phyloP scores from a whole-genome alignment of 2,329 filamentous ascomycete genomes.

The Aspergillus aculeatus region DNA sequence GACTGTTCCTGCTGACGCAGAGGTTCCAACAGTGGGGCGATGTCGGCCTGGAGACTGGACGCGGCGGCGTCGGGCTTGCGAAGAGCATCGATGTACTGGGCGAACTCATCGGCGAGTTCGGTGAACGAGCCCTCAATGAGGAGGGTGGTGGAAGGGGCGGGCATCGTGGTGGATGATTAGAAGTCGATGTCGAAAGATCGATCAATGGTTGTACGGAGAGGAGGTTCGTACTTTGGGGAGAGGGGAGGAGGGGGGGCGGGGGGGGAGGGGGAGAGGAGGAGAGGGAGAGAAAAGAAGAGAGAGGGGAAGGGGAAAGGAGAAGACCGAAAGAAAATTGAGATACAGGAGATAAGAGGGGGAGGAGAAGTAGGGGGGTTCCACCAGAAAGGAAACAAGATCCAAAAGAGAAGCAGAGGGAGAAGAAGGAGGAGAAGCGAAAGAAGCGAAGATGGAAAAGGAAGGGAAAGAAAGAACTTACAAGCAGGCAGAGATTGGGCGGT shows the following conservation, averaged over 20 bases:
- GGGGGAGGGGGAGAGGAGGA: constrained; percentile 14
- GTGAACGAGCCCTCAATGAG: constrained; percentile 88
- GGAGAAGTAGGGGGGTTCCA: background rate
- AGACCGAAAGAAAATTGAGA: constrained; percentile 2
- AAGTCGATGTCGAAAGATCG: background rate
- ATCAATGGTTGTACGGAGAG: background rate
- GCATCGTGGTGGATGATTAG: constrained; percentile 45
- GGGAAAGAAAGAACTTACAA: background rate
- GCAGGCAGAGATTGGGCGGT: constrained; percentile 30
- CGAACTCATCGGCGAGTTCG: constrained; percentile 91
- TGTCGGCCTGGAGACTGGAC: constrained; percentile 55
- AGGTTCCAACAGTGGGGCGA: constrained; percentile 66
- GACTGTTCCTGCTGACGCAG: constrained; percentile 54
- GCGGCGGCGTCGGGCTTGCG: constrained; percentile 63
- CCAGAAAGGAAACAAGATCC: constrained; percentile 1
- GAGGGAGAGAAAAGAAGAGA: background rate
- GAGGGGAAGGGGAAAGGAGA: constrained; percentile 13
- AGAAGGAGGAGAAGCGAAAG: background rate
- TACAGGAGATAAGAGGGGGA: constrained; percentile 3
- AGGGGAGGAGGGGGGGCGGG: background rate
- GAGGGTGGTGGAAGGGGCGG: constrained; percentile 61
- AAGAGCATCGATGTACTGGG: constrained; percentile 84
- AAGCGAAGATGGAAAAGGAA: background rate
- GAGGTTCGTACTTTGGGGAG: constrained; percentile 3
- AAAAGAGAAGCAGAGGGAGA: constrained; percentile 1